Evolutionary conservation across 257 asterid species (phyloP), one percentile per base, ranked within the genome.

Genomic region (Nicotiana noctiflora): DNA sequence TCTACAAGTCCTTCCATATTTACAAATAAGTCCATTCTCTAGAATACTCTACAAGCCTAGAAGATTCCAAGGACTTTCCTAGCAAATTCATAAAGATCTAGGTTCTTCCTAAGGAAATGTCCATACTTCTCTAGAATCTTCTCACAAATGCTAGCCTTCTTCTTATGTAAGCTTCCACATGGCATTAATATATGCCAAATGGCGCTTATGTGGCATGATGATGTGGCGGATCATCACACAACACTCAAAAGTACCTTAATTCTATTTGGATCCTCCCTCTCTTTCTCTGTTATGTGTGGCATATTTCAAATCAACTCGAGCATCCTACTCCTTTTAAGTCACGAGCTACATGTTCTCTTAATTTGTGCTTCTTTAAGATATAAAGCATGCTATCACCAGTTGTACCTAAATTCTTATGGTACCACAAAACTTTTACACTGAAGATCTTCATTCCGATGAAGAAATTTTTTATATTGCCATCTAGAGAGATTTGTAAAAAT

Each of bases 391-490:
- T 13, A 5, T 60, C 21, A 23, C 60, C 9, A 44, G 0, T 6
- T 19, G 77, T 40, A 8, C 77, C 57, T 44, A 70, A 70, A 12
- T 44, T 70, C 13, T 70, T 11, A 5, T 12, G 34, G 57, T 4
- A 70, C 4, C 77, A 44, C 57, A 44, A 14, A 4, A 40, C 34
- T 19, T 19, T 21, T 19, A 21, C 5, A 1, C 6, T 5, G 34
- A 70, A 68, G 34, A 70, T 70, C 77, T 70, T 44, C 77, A 70
- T 3, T 37, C 32, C 40, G 77, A 70, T 70, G 57, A 40, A 70
- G 6, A 44, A 44, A 3, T 0, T 1, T 70, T 70, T 40, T 70
- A 57, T 19, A 19, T 44, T 70, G 0, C 44, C 77, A 70, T 31
- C 77, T 70, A 44, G 0, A 40, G 57, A 70, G 5, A 49, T 19